phyloP scores from a whole-genome alignment of 805 yeast genomes.

The Sugiyamaella mastotermitis region DNA sequence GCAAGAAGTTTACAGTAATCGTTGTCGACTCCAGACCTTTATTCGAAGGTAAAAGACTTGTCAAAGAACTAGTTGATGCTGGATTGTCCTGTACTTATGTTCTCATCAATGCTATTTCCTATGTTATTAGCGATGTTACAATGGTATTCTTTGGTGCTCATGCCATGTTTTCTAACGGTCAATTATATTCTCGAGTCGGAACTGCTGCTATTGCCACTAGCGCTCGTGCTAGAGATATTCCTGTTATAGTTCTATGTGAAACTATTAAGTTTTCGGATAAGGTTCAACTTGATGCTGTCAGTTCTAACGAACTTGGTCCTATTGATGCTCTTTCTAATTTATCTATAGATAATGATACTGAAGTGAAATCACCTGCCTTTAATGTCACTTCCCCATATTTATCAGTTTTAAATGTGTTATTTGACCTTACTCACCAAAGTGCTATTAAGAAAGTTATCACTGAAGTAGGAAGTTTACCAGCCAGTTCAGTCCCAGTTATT shows the following conservation, averaged over 20 bases:
- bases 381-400: conserved; percentile 28
- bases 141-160: conserved; percentile 94
- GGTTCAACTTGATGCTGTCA: conserved; percentile 93
- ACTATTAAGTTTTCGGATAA: conserved; percentile 89
- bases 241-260: conserved; percentile 94
- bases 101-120: conserved; percentile 69
- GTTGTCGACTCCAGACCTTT: conserved; percentile 91
- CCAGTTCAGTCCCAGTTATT: conserved; percentile 97
- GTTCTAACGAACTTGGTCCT: conserved; percentile 69
- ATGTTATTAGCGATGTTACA: conserved; percentile 80
- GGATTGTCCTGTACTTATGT: conserved; percentile 76
- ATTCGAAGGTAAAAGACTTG: conserved; percentile 83
- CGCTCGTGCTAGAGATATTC: conserved; percentile 81
- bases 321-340: conserved; percentile 28
- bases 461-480: conserved; percentile 93
- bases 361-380: conserved; percentile 17
- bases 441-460: conserved; percentile 92
- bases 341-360: conserved; percentile 23
- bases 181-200: conserved; percentile 89
- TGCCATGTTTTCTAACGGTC: conserved; percentile 93
- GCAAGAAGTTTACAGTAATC: conserved; percentile 67
- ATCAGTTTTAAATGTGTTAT: conserved; percentile 77
- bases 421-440: conserved; percentile 91
- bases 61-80: conserved; percentile 51
- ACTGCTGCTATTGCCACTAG: conserved; percentile 90